These are phyloP conservation scores for Kodamaea suecica DNA, from an alignment of 1,139 yeast species.

Conservation along the genomic window DNA sequence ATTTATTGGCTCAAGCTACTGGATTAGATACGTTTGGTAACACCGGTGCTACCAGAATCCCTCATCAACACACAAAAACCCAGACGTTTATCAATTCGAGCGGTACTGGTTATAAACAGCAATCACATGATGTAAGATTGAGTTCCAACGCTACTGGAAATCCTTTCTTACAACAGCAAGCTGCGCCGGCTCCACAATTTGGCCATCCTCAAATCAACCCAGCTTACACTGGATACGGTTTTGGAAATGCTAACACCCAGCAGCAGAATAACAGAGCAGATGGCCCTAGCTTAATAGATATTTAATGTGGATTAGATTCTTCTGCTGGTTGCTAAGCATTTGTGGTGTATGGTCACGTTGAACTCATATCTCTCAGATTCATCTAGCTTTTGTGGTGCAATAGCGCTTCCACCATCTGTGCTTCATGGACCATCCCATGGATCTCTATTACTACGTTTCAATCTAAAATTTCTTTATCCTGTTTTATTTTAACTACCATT, in stretches of 20 bases:
- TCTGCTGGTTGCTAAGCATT: neutral
- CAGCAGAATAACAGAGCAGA: conserved; percentile 30
- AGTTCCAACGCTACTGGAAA: conserved; percentile 52
- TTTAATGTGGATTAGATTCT: conserved; percentile 18
- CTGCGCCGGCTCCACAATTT: conserved; percentile 16
- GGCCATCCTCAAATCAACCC: conserved; percentile 27
- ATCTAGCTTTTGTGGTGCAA: no score
- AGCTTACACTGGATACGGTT: conserved; percentile 86
- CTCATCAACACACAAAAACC: conserved; percentile 88
- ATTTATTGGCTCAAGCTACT: conserved; percentile 78
- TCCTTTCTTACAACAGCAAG: conserved; percentile 58
- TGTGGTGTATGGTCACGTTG: neutral
- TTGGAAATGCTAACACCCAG: conserved; percentile 64
- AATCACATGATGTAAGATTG: conserved; percentile 35
- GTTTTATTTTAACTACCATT: no score
- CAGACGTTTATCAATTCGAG: conserved; percentile 79
- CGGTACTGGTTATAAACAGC: conserved; percentile 76
- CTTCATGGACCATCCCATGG: no score
- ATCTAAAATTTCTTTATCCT: no score
- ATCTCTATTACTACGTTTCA: no score
- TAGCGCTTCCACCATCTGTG: no score
- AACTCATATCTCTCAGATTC: no score
- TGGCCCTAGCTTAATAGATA: conserved; percentile 50
- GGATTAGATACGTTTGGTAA: conserved; percentile 97
- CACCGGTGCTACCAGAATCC: conserved; percentile 82